Evolutionary conservation across 768 basidiomycete species (phyloP).

Genomic region (Galerina sulciceps): DNA sequence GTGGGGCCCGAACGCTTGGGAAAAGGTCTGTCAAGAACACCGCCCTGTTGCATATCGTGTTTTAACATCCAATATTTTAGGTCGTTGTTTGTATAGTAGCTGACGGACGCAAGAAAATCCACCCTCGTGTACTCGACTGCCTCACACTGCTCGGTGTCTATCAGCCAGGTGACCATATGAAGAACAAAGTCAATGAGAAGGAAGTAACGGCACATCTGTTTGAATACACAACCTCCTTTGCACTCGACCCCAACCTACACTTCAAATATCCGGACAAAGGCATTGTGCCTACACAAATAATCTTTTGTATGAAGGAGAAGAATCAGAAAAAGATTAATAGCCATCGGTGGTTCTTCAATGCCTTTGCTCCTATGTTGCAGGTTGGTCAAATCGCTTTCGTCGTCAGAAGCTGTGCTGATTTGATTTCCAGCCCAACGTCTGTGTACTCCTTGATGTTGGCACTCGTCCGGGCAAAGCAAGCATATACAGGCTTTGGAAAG

Average conservation of each 20-base stretch:
- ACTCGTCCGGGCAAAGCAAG: constrained; percentile 88
- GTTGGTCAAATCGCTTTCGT: constrained; percentile 37
- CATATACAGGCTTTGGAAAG: constrained; percentile 95
- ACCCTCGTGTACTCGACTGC: constrained; percentile 86
- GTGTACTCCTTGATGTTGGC: constrained; percentile 92
- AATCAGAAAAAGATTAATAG: constrained; percentile 98
- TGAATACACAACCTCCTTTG: constrained; percentile 87
- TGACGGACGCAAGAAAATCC: constrained; percentile 82
- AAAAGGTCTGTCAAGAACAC: constrained; percentile 60
- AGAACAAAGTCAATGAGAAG: constrained; percentile 50
- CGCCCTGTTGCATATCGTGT: neutral
- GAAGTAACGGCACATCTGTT: constrained; percentile 73
- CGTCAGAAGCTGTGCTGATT: neutral
- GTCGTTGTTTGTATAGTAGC: constrained; percentile 93
- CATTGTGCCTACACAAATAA: constrained; percentile 92
- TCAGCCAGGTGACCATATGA: constrained; percentile 64
- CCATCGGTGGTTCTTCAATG: constrained; percentile 98
- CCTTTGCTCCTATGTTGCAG: constrained; percentile 82
- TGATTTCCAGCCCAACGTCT: constrained; percentile 76
- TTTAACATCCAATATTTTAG: constrained; percentile 34
- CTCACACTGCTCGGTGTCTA: constrained; percentile 93
- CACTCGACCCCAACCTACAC: constrained; percentile 75
- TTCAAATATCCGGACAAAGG: constrained; percentile 92
- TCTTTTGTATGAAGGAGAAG: constrained; percentile 90
- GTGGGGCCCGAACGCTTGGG: constrained; percentile 97